Evolutionary conservation across 305 asterid species (phyloP).

Genomic region (Nicotiana rustica): DNA sequence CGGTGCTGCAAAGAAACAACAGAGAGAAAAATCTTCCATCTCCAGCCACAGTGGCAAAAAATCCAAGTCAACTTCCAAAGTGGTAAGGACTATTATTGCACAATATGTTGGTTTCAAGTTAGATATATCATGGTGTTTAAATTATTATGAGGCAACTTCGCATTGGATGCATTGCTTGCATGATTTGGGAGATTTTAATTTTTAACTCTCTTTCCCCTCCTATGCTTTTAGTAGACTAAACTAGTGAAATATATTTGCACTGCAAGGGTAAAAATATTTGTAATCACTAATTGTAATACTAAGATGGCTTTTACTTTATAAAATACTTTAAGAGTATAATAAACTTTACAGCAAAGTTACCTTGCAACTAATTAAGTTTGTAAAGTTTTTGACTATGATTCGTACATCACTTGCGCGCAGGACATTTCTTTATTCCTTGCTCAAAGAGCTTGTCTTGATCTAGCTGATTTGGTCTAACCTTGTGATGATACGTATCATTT

Average conservation of each 20-base stretch:
- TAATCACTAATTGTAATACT: too few relatives aligned
- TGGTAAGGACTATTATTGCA: slow-evolving; percentile 46
- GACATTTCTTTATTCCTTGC: too few relatives aligned
- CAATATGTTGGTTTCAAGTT: slow-evolving; percentile 16
- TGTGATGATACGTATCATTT: neutral
- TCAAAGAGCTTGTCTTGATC: neutral
- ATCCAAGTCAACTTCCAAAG: slow-evolving; percentile 58
- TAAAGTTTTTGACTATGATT: too few relatives aligned
- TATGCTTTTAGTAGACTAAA: too few relatives aligned
- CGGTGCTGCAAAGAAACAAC: slow-evolving; percentile 65
- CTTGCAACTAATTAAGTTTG: too few relatives aligned
- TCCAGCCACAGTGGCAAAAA: slow-evolving; percentile 61
- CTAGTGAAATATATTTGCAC: too few relatives aligned
- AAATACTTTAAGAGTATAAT: too few relatives aligned
- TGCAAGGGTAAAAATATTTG: too few relatives aligned
- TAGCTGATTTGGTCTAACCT: neutral
- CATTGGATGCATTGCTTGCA: neutral
- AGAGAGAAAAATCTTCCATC: slow-evolving; percentile 63
- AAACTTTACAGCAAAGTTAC: too few relatives aligned
- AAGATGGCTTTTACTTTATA: too few relatives aligned
- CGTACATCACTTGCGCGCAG: too few relatives aligned
- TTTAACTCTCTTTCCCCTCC: neutral
- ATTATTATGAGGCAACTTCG: neutral
- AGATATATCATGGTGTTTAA: slow-evolving; percentile 2
- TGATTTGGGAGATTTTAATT: neutral